A percentile compares a stretch with the other conserved stretches of the same genome.
phyloP scores from a whole-genome alignment of 1,139 yeast genomes.

The Geotrichum bryndzae region DNA sequence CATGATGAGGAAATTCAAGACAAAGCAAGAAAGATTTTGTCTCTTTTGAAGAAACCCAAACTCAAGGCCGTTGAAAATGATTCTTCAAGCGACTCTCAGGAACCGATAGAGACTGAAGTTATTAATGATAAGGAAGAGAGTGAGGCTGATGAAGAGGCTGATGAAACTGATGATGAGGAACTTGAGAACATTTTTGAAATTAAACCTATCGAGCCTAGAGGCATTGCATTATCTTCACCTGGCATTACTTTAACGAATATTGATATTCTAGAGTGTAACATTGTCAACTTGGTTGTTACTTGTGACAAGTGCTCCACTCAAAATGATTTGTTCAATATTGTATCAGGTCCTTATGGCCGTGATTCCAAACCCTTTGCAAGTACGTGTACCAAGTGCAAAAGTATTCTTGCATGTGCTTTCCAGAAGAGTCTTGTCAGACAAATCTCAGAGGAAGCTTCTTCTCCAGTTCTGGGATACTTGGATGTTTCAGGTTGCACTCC shows the following conservation, averaged over 20 bases:
- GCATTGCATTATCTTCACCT: constrained; percentile 34
- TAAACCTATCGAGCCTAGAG: constrained; percentile 24
- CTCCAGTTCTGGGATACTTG: constrained; percentile 34
- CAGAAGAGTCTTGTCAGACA: constrained; percentile 36
- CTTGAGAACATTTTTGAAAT: constrained; percentile 3
- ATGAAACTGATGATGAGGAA: constrained; percentile 1
- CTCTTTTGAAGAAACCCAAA: constrained; percentile 2
- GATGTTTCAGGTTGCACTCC: constrained; percentile 38
- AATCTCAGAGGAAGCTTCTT: background rate
- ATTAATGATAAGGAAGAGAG: constrained; percentile 10
- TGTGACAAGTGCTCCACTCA: constrained; percentile 38
- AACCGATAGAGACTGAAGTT: background rate
- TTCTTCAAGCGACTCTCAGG: constrained; percentile 13
- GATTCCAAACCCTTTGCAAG: constrained; percentile 34
- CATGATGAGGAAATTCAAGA: constrained; percentile 20
- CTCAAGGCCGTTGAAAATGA: background rate
- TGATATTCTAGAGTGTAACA: constrained; percentile 34
- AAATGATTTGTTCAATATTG: constrained; percentile 33
- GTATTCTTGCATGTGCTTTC: constrained; percentile 34
- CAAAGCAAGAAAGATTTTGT: constrained; percentile 16
- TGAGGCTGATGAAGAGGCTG: background rate
- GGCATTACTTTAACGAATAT: constrained; percentile 32
- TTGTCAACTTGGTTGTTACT: constrained; percentile 34
- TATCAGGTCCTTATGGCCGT: constrained; percentile 36
- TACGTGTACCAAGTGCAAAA: constrained; percentile 36